Percentiles rank a stretch among this genome's conserved stretches.
phyloP scores from a whole-genome alignment of 768 basidiomycete species.

The Amanita exitialis region DNA sequence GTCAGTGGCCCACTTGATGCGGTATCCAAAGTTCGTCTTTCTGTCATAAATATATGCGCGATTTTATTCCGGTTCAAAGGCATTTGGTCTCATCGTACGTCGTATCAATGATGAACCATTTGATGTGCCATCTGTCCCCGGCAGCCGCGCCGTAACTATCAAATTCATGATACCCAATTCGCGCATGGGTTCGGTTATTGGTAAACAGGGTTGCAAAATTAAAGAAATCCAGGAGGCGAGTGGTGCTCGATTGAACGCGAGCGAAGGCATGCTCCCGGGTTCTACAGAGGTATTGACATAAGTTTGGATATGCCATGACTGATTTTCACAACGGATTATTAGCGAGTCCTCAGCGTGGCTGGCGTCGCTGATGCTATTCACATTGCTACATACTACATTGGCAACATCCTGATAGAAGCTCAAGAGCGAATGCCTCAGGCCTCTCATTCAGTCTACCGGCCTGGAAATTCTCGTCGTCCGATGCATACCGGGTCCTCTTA shows the following conservation, averaged over 20 bases:
- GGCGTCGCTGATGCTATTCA: slow-evolving; percentile 99
- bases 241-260: slow-evolving; percentile 92
- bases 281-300: slow-evolving; percentile 81
- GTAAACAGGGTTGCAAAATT: slow-evolving; percentile 95
- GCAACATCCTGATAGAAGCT: slow-evolving; percentile 92
- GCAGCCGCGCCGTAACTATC: slow-evolving; percentile 96
- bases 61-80: slow-evolving; percentile 36
- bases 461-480: slow-evolving; percentile 37
- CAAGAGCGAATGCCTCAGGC: slow-evolving; percentile 75
- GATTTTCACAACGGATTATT: slow-evolving; percentile 11
- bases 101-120: slow-evolving; percentile 99
- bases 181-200: slow-evolving; percentile 98
- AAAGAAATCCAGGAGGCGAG: slow-evolving; percentile 99
- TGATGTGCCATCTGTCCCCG: slow-evolving; percentile 94
- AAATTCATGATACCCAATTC: slow-evolving; percentile 99
- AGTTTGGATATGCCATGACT: slow-evolving; percentile 4
- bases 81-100: slow-evolving; percentile 96
- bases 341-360: slow-evolving; percentile 96
- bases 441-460: slow-evolving; percentile 57
- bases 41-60: slow-evolving; percentile 2
- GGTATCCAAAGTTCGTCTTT: slow-evolving; percentile 75
- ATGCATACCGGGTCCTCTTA: slow-evolving; percentile 55
- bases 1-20: slow-evolving; percentile 95
- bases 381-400: slow-evolving; percentile 98
- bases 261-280: slow-evolving; percentile 96